phyloP scores from a whole-genome alignment of 2,329 filamentous ascomycete genomes.

The Ceratocystis variospora region DNA sequence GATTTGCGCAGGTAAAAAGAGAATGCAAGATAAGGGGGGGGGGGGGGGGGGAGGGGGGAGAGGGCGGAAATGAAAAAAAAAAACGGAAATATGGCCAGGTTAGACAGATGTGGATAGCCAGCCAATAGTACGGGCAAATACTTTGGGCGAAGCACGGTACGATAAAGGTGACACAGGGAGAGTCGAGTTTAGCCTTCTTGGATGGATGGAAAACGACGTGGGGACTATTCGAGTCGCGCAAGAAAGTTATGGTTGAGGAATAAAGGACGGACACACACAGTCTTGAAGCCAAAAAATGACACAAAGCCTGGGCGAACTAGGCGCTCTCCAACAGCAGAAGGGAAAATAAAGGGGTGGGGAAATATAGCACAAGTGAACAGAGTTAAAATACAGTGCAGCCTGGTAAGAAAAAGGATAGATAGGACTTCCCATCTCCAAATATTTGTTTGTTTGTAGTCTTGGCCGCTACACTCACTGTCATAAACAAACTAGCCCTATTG shows the following conservation, averaged over 20 bases:
- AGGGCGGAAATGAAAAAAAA: background rate
- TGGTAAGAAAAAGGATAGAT: background rate
- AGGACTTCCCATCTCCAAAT: background rate
- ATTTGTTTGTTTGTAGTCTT: background rate
- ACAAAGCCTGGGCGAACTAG: background rate
- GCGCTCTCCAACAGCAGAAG: background rate
- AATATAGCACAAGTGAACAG: background rate
- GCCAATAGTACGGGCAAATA: background rate
- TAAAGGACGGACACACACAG: background rate
- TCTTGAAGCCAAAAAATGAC: background rate
- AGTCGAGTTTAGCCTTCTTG: background rate
- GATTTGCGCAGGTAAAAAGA: background rate
- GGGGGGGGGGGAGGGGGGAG: background rate
- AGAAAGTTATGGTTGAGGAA: background rate
- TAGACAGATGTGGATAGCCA: background rate
- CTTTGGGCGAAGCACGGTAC: background rate
- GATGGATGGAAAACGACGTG: background rate
- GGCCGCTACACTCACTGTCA: background rate
- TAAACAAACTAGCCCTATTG: background rate
- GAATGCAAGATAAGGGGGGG: background rate
- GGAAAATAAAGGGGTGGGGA: background rate
- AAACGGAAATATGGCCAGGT: background rate
- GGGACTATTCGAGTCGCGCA: background rate
- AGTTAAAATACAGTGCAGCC: background rate
- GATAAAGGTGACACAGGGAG: background rate